These are phyloP conservation scores for Acer saccharum DNA, from an alignment of 345 rosid species.

Conservation along the genomic window DNA sequence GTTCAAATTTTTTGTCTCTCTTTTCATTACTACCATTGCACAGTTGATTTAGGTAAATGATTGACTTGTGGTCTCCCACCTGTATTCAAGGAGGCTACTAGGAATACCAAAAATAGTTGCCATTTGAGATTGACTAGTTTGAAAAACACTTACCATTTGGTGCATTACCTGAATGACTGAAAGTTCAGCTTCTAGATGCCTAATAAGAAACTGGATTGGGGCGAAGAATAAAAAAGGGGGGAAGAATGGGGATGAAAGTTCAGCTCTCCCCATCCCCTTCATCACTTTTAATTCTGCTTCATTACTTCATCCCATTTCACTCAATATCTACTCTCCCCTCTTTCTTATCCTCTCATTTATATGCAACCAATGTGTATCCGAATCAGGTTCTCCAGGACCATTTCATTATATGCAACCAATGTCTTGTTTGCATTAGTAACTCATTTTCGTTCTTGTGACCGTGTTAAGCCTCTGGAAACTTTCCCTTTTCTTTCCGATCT, in stretches of 20 bases:
- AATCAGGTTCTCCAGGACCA: not conserved
- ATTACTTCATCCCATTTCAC: not conserved
- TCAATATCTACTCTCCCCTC: not conserved
- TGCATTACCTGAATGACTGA: not conserved
- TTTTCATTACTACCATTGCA: not conserved
- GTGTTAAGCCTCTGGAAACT: not conserved
- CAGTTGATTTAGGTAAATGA: not conserved
- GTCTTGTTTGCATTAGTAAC: not conserved
- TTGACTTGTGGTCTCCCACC: not conserved
- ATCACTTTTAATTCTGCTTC: not conserved
- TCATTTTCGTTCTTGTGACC: not conserved
- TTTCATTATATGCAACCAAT: not conserved
- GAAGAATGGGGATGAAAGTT: not conserved
- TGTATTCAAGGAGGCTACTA: not conserved
- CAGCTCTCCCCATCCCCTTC: not conserved
- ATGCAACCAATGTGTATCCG: not conserved
- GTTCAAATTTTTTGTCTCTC: too few relatives aligned
- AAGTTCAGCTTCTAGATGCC: not conserved
- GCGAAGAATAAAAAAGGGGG: too few relatives aligned
- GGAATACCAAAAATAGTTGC: not conserved
- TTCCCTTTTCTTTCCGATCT: not conserved
- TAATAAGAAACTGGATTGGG: not conserved
- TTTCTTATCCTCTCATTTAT: not conserved
- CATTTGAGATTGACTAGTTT: not conserved
- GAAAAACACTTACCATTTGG: not conserved